Base-by-base conservation (phyloP, 2,329 filamentous ascomycete species). In the Fusarium cyanostomum region DNA sequence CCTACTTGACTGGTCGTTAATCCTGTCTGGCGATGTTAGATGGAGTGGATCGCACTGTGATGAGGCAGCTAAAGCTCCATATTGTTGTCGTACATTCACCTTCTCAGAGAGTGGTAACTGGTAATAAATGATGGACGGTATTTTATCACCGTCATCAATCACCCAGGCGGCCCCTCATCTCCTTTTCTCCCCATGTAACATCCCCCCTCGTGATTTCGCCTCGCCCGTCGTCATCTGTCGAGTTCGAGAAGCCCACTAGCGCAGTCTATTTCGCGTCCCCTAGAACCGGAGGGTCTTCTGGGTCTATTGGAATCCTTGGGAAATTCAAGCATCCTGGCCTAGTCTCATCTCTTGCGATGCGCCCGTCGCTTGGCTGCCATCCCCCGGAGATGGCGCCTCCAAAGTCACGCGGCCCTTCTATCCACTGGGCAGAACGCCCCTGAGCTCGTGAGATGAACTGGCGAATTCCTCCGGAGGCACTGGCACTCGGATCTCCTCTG, bases 321-420 rank as follows among this genome's bases (percentile, higher is more conserved):
- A 57, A 38, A 48, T 48, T 38, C 39, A 50, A 52, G 35, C 10
- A 63, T 66, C 62, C 62, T 58, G 46, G 62, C 58, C 50, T 65
- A 65, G 62, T 62, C 62, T 64, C 62, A 66, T 66, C 59, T 66
- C 62, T 52, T 39, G 21, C 30, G 21, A 44, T 37, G 50, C 50
- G 38, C 38, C 38, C 59, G 62, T 60, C 46, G 62, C 54, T 64
- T 52, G 41, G 58, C 35, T 63, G 48, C 52, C 50, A 37, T 31
- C 50, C 49, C 60, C 63, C 53, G 67, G 69, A 67, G 61, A 70
- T 71, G 69, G 67, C 67, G 69, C 69, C 69, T 71, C 63, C 60
- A 64, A 44, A 58, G 62, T 70, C 68, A 70, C 65, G 65, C 67
- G 62, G 66, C 49, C 56, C 27, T 41, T 21, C 41, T 43, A 51